Base-by-base conservation (phyloP, 2,329 filamentous ascomycete genomes). In the Exophiala sp. region DNA sequence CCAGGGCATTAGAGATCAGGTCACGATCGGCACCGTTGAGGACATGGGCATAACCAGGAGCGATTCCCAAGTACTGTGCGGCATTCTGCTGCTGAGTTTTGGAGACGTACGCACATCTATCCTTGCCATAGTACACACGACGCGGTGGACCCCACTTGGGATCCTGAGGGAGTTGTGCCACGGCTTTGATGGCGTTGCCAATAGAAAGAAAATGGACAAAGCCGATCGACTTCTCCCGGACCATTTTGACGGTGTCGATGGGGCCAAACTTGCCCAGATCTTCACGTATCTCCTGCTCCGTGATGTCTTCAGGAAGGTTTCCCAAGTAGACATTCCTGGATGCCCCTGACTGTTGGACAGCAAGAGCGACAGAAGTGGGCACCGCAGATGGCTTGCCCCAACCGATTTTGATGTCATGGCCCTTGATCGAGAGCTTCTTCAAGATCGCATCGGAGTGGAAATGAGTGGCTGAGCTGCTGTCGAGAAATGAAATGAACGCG, bases 21-120 rank as follows among this genome's bases (percentile, higher is more conserved):
- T 98, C 93, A 43, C 91, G 88, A 68, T 98, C 93, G 46, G 91
- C 91, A 43, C 89, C 90, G 62, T 95, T 97, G 59, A 98, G 77
- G 68, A 96, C 91, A 67, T 97, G 90, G 16, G 93, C 90, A 64
- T 97, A 96, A 22, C 91, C 91, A 30, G 93, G 93, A 16, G 93
- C 89, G 63, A 98, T 98, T 48, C 93, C 93, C 19, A 98, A 79
- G 67, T 97, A 98, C 70, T 98, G 93, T 27, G 93, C 93, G 6
- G 93, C 93, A 63, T 98, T 98, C 71, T 98, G 93, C 73, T 98
- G 93, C 72, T 98, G 93, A 0, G 93, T 98, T 79, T 98, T 98
- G 52, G 93, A 98, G 45, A 98, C 91, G 64, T 98, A 98, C 14
- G 93, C 93, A 65, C 93, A 98, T 55, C 93, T 82, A 68, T 98